Percentiles rank a stretch among this genome's conserved stretches.
phyloP scores from a whole-genome alignment of 371 early-diverging fungal species.

The Dichotomocladium elegans region DNA sequence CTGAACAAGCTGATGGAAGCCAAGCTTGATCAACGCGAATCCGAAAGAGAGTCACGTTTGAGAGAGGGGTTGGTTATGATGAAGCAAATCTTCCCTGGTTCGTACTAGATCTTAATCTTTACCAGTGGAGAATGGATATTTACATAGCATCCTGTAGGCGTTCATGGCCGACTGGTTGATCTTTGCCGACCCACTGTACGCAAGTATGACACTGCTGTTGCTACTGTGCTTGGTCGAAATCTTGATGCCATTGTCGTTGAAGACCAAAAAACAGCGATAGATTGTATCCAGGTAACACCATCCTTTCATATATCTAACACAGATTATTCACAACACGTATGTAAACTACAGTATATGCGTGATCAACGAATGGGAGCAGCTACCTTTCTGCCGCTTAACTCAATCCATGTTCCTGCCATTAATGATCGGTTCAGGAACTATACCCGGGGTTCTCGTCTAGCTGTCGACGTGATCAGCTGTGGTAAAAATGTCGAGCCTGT shows the following conservation, averaged over 20 bases:
- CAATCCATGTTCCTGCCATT: constrained; percentile 65
- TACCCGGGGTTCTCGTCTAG: constrained; percentile 76
- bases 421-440: constrained; percentile 80
- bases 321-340: too few species aligned
- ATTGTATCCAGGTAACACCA: constrained; percentile 62
- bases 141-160: constrained; percentile 45
- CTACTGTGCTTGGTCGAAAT: constrained; percentile 72
- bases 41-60: constrained; percentile 72
- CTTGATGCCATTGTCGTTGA: constrained; percentile 83
- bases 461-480: constrained; percentile 85
- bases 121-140: too few species aligned
- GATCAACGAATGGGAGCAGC: constrained; percentile 92
- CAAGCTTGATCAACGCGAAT: constrained; percentile 76
- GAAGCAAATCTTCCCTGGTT: constrained; percentile 76
- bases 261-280: constrained; percentile 72
- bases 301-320: too few species aligned
- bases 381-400: constrained; percentile 94
- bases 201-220: constrained; percentile 87
- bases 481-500: constrained; percentile 77
- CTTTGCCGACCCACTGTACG: constrained; percentile 91
- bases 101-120: too few species aligned
- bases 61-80: constrained; percentile 75
- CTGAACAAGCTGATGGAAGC: constrained; percentile 77
- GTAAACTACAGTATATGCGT: constrained; percentile 64
- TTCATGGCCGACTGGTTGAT: constrained; percentile 91